These are phyloP conservation scores for Amaranthus tricolor DNA, from an alignment of 179 eudicot genomes.

Conservation along the genomic window DNA sequence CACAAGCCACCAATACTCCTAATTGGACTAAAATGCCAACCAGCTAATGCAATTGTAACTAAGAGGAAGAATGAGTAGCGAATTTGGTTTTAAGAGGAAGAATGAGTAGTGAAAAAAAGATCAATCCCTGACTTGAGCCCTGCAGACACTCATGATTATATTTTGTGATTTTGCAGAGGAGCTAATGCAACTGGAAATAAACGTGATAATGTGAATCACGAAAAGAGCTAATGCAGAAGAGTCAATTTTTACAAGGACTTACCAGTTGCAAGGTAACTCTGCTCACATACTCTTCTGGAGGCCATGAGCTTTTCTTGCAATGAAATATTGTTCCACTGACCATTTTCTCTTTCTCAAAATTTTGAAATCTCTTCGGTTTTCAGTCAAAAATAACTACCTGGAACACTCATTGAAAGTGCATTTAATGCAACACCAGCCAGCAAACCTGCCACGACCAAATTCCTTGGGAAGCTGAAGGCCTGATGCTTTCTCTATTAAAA, in stretches of 20 bases:
- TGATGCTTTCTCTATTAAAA: conserved; percentile 62
- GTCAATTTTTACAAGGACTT: conserved; percentile 17
- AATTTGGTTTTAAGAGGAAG: too few species aligned
- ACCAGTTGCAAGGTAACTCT: conserved; percentile 73
- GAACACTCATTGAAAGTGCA: too few species aligned
- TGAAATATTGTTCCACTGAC: conserved; percentile 73
- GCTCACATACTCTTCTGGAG: conserved; percentile 80
- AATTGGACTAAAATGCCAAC: too few species aligned
- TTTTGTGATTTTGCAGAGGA: too few species aligned
- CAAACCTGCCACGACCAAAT: not conserved
- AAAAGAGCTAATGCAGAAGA: not conserved
- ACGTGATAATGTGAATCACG: not conserved
- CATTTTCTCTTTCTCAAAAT: conserved; percentile 32
- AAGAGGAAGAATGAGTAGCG: too few species aligned
- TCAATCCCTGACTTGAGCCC: not conserved
- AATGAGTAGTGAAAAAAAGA: too few species aligned
- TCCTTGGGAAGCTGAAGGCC: conserved; percentile 86
- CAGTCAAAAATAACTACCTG: too few species aligned
- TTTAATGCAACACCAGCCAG: too few species aligned
- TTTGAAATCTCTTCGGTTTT: not conserved
- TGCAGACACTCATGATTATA: too few species aligned
- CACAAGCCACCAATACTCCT: too few species aligned
- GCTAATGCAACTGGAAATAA: not conserved
- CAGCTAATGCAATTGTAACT: too few species aligned
- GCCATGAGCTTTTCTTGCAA: conserved; percentile 83